phyloP scores from a whole-genome alignment of 371 early-diverging fungal species.

The Mortierella sp. region DNA sequence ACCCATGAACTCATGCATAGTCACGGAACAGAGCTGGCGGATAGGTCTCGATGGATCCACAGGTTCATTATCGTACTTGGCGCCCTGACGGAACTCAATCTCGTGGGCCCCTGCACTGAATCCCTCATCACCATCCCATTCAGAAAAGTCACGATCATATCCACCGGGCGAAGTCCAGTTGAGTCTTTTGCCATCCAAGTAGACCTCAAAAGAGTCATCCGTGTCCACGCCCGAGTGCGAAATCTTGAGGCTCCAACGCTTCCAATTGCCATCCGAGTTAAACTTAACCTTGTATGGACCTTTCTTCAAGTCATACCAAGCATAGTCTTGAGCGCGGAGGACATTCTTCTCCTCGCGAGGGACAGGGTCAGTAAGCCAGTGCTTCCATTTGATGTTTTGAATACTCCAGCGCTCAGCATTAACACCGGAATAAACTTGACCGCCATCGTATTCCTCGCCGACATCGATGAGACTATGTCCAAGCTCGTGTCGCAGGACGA shows the following conservation, averaged over 20 bases:
- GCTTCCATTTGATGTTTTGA: conserved; percentile 62
- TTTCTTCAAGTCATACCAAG: conserved; percentile 69
- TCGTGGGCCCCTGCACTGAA: conserved; percentile 59
- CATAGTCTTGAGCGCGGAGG: conserved; percentile 60
- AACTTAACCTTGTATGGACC: conserved; percentile 64
- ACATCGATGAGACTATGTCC: conserved; percentile 69
- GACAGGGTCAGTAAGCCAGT: conserved; percentile 64
- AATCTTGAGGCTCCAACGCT: conserved; percentile 63
- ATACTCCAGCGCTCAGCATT: conserved; percentile 63
- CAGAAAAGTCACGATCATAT: conserved; percentile 64
- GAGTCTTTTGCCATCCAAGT: conserved; percentile 62
- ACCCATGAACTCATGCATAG: conserved; percentile 64
- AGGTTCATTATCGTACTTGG: conserved; percentile 51
- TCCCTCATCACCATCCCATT: conserved; percentile 51
- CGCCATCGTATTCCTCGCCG: conserved; percentile 74
- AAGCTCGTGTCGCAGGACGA: conserved; percentile 72
- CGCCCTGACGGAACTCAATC: conserved; percentile 44
- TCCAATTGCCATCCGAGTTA: conserved; percentile 60
- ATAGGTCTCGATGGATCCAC: conserved; percentile 53
- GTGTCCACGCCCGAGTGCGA: conserved; percentile 66
- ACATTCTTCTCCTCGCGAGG: conserved; percentile 59
- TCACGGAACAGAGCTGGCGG: conserved; percentile 67
- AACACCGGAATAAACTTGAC: conserved; percentile 68
- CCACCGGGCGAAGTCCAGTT: conserved; percentile 62
- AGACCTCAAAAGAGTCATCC: conserved; percentile 52